Evolutionary conservation across 2,329 filamentous ascomycete species (phyloP).

Genomic region (Anthostomella pinea): DNA sequence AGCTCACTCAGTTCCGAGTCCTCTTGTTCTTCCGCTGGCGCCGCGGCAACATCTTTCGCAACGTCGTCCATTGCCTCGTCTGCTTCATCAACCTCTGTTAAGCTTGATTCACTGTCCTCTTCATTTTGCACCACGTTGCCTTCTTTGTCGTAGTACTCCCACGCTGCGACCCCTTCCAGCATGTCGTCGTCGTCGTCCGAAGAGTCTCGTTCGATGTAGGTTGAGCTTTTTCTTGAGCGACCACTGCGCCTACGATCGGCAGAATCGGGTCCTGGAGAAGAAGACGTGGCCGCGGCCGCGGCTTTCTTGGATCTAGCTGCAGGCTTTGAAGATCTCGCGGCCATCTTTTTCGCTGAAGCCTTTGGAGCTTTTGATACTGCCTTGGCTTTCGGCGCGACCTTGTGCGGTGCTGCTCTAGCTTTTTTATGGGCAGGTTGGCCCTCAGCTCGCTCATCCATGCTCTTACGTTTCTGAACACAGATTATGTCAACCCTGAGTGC

Average conservation of each 20-base stretch:
- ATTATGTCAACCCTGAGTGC: conserved; percentile 25
- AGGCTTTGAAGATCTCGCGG: conserved; percentile 24
- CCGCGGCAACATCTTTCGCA: conserved; percentile 22
- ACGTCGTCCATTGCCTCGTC: conserved; percentile 14
- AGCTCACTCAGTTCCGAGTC: neutral
- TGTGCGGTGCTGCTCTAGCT: conserved; percentile 31
- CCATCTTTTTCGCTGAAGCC: conserved; percentile 22
- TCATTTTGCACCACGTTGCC: conserved; percentile 31
- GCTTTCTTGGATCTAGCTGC: conserved; percentile 28
- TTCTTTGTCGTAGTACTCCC: conserved; percentile 48
- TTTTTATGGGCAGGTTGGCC: conserved; percentile 44
- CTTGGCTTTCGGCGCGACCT: conserved; percentile 32
- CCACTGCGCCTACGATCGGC: conserved; percentile 56
- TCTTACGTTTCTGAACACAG: conserved; percentile 53
- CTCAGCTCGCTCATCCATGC: conserved; percentile 47
- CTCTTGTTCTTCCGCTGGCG: conserved; percentile 5
- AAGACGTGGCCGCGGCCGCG: conserved; percentile 27
- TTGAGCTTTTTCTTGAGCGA: conserved; percentile 45
- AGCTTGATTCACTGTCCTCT: conserved; percentile 22
- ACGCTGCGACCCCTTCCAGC: conserved; percentile 58
- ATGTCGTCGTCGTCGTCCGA: conserved; percentile 60
- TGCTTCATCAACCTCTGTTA: conserved; percentile 20
- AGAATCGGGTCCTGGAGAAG: conserved; percentile 31
- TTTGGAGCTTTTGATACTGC: conserved; percentile 33
- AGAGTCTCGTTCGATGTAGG: conserved; percentile 56